Conservation (phyloP, 2,329 filamentous ascomycete species). For the Exutisphaerella laricina region DNA sequence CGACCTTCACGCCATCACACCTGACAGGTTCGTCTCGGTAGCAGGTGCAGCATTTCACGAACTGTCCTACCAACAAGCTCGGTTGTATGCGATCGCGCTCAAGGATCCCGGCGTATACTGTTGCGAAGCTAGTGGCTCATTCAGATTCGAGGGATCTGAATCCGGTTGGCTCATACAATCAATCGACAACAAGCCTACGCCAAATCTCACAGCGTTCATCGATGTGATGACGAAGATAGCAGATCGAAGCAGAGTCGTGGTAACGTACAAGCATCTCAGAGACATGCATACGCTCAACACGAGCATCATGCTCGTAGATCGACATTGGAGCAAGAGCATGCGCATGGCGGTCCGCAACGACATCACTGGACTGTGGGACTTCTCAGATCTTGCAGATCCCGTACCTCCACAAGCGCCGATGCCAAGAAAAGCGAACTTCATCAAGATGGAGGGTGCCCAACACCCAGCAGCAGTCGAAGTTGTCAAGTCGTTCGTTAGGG, state of each 20-base stretch:
- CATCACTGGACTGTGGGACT: slow-evolving; percentile 86
- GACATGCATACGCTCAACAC: slow-evolving; percentile 94
- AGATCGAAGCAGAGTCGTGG: slow-evolving; percentile 73
- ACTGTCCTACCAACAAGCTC: slow-evolving; percentile 95
- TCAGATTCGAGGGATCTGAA: slow-evolving; percentile 85
- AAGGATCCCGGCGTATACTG: slow-evolving; percentile 76
- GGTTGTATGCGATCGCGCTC: slow-evolving; percentile 85
- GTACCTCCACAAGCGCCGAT: slow-evolving; percentile 68
- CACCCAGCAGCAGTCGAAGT: slow-evolving; percentile 89
- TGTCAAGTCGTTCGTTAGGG: slow-evolving; percentile 88
- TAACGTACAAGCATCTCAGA: slow-evolving; percentile 91
- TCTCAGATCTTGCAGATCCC: slow-evolving; percentile 74
- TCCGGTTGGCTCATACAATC: slow-evolving; percentile 92
- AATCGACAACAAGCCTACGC: slow-evolving; percentile 85
- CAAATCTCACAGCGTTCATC: slow-evolving; percentile 81
- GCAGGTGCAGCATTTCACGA: slow-evolving; percentile 93
- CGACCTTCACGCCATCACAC: slow-evolving; percentile 89
- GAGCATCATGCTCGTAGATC: slow-evolving; percentile 83
- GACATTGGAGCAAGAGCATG: slow-evolving; percentile 96
- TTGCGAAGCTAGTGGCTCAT: slow-evolving; percentile 90
- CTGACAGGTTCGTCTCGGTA: slow-evolving; percentile 90
- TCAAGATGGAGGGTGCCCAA: slow-evolving; percentile 80
- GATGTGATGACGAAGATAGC: slow-evolving; percentile 86
- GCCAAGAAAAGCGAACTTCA: slow-evolving; percentile 78
- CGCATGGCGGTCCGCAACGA: slow-evolving; percentile 88